These are phyloP conservation scores for Sporothrix brasiliensis DNA, from an alignment of 2,329 filamentous ascomycete species.

Conservation along the genomic window DNA sequence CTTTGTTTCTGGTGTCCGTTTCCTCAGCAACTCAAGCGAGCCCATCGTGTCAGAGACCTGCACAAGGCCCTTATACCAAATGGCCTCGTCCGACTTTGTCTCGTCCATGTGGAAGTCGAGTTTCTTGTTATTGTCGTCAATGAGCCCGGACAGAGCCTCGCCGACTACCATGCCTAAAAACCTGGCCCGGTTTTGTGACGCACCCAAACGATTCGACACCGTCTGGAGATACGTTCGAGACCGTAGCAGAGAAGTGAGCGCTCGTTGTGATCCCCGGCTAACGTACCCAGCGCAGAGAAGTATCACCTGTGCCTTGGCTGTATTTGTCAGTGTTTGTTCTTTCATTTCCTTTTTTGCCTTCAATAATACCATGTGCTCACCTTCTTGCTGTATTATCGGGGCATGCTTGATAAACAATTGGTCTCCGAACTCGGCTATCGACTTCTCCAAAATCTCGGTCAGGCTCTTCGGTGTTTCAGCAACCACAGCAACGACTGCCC, in stretches of 20 bases:
- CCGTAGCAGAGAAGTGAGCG: slow-evolving; percentile 68
- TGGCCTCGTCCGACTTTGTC: slow-evolving; percentile 69
- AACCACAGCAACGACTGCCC: slow-evolving; percentile 65
- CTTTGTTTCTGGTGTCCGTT: slow-evolving; percentile 33
- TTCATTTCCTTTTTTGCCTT: not conserved
- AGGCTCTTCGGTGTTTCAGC: slow-evolving; percentile 56
- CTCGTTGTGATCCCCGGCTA: slow-evolving; percentile 65
- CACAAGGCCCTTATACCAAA: slow-evolving; percentile 72
- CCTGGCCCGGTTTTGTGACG: slow-evolving; percentile 72
- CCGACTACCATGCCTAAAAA: slow-evolving; percentile 89
- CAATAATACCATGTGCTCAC: slow-evolving; percentile 49
- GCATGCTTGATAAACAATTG: slow-evolving; percentile 84
- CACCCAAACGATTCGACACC: slow-evolving; percentile 81
- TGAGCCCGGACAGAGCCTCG: slow-evolving; percentile 66
- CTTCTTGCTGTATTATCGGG: slow-evolving; percentile 85
- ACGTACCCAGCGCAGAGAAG: slow-evolving; percentile 78
- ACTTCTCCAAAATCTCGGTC: slow-evolving; percentile 65
- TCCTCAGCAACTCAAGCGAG: slow-evolving; percentile 53
- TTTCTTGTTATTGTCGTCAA: slow-evolving; percentile 68
- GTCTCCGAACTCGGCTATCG: slow-evolving; percentile 76
- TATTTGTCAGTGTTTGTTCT: slow-evolving; percentile 35
- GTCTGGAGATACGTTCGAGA: slow-evolving; percentile 73
- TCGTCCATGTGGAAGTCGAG: slow-evolving; percentile 87
- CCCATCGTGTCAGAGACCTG: slow-evolving; percentile 66
- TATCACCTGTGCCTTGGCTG: slow-evolving; percentile 77